Conservation (phyloP, 192 early-diverging fungal genomes). For the Backusella luteola region DNA sequence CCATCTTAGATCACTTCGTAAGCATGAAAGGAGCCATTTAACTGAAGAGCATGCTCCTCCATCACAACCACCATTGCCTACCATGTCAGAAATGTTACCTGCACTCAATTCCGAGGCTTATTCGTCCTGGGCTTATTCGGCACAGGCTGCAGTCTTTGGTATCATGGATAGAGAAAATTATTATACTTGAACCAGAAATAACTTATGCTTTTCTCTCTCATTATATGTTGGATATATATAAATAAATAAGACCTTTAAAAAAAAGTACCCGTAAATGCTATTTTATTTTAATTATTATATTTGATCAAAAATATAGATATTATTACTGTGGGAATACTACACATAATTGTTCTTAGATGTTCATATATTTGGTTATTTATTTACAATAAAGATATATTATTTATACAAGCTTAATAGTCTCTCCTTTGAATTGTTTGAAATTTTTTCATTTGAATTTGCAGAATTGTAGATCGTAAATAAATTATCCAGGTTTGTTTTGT, state of each 20-base stretch:
- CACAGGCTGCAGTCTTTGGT: slow-evolving; percentile 5
- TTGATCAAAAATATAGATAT: too few relatives aligned
- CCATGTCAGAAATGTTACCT: neutral
- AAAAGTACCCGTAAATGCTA: neutral
- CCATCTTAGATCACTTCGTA: slow-evolving; percentile 58
- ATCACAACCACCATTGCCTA: neutral
- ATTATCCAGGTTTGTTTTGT: neutral
- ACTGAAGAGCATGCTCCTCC: neutral
- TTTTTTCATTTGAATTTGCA: neutral
- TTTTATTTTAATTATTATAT: too few relatives aligned
- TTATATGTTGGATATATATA: neutral
- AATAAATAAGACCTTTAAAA: neutral
- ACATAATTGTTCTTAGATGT: too few relatives aligned
- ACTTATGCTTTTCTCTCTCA: neutral
- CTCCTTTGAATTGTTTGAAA: neutral
- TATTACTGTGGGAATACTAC: too few relatives aligned
- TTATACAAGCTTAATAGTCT: neutral
- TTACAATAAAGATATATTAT: neutral
- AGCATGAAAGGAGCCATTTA: slow-evolving; percentile 55
- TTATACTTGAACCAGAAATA: neutral
- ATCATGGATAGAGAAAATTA: slow-evolving; percentile 2
- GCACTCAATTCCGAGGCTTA: neutral
- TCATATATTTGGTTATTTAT: too few relatives aligned
- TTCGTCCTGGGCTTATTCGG: neutral
- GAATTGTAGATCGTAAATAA: neutral